Conservation (phyloP, 2,329 filamentous ascomycete species). For the Madurella mycetomatis region DNA sequence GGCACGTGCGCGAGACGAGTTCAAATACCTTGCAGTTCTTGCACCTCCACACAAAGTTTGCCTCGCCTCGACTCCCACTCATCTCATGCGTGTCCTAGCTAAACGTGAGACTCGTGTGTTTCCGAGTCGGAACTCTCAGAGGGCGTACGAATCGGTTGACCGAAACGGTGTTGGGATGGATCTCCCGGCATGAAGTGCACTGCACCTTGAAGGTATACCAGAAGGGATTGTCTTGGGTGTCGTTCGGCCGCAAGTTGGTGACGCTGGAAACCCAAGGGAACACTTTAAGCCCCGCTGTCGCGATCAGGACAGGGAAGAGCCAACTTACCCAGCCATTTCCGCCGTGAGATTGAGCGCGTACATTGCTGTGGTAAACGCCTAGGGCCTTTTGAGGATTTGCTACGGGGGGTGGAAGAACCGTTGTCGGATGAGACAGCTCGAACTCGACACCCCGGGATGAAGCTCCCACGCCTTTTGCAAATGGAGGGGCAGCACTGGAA, state of each 20-base stretch:
- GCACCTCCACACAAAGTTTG: slow-evolving; percentile 99
- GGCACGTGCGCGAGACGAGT: background rate
- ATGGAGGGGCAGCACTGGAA: too few relatives aligned
- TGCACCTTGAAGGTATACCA: slow-evolving; percentile 98
- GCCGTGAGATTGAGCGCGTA: slow-evolving; percentile 63
- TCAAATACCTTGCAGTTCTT: slow-evolving; percentile 75
- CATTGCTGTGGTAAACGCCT: slow-evolving; percentile 42
- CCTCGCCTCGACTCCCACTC: slow-evolving; percentile 88
- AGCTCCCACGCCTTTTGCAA: too few relatives aligned
- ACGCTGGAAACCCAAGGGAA: slow-evolving; percentile 54
- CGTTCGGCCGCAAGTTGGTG: slow-evolving; percentile 79
- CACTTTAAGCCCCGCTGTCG: background rate
- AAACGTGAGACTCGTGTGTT: background rate
- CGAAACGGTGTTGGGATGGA: slow-evolving; percentile 78
- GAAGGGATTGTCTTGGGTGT: slow-evolving; percentile 78
- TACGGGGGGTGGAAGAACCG: background rate
- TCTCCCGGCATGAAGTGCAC: slow-evolving; percentile 95
- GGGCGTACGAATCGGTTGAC: slow-evolving; percentile 81
- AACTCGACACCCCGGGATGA: background rate
- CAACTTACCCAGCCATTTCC: slow-evolving; percentile 61
- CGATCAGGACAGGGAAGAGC: background rate
- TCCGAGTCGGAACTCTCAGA: background rate
- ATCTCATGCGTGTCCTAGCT: slow-evolving; percentile 80
- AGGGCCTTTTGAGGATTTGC: background rate
- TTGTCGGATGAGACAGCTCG: background rate